phyloP scores from a whole-genome alignment of 108 stramenopile genomes.

The Nitzschia sp. region DNA sequence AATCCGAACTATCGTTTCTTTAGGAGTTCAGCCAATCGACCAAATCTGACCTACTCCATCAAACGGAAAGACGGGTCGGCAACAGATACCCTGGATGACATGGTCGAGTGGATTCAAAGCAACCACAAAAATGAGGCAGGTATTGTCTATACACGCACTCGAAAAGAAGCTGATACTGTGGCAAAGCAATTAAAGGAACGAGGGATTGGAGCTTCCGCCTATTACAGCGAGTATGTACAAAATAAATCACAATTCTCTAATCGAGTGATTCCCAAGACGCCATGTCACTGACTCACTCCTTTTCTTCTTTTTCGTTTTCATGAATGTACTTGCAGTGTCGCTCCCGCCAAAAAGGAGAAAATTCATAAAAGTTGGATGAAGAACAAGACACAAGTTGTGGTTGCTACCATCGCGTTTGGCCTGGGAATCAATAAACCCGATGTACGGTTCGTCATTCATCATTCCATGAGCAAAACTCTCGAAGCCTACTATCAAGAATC shows the following conservation, averaged over 20 bases:
- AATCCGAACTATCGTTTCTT: conserved; percentile 66
- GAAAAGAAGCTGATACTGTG: conserved; percentile 88
- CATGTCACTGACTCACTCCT: neutral
- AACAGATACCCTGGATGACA: conserved; percentile 65
- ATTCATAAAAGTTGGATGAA: conserved; percentile 87
- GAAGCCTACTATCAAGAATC: conserved; percentile 96
- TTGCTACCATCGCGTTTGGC: conserved; percentile 96
- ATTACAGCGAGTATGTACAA: conserved; percentile 64
- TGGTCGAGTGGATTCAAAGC: conserved; percentile 71
- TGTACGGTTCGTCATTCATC: conserved; percentile 83
- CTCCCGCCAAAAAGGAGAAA: conserved; percentile 40
- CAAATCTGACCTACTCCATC: conserved; percentile 88
- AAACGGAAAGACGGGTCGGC: conserved; percentile 50
- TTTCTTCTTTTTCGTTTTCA: no score
- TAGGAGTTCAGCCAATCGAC: conserved; percentile 81
- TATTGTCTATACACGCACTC: conserved; percentile 89
- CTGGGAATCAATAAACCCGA: conserved; percentile 95
- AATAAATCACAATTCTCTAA: no score
- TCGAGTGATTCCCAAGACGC: no score
- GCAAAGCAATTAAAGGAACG: conserved; percentile 60
- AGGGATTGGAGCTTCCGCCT: conserved; percentile 85
- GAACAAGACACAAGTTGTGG: conserved; percentile 88
- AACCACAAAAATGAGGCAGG: conserved; percentile 69
- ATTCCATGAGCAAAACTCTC: conserved; percentile 82
- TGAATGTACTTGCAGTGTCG: conserved; percentile 17